Base-by-base conservation (phyloP, 106 monocot species). In the Vanilla planifolia region DNA sequence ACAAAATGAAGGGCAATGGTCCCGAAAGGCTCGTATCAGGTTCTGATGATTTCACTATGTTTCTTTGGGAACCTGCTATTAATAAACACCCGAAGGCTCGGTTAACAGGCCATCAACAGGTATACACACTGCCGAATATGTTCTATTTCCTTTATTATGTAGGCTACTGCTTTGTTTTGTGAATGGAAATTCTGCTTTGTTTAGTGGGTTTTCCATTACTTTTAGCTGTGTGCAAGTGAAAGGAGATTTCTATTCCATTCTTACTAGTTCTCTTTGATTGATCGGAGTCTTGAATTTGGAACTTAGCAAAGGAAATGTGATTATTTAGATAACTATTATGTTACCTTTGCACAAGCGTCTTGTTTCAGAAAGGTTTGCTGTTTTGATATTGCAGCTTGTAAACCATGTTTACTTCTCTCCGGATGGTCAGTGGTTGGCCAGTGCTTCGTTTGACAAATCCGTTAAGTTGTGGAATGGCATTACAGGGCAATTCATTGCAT, bases 321-420 rank as follows among this genome's bases (percentile, higher is more conserved):
- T n/a, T n/a, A n/a, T n/a, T n/a, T n/a, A n/a, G n/a, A n/a, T n/a
- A n/a, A n/a, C n/a, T n/a, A n/a, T n/a, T n/a, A n/a, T n/a, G n/a
- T n/a, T n/a, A n/a, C n/a, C n/a, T n/a, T n/a, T n/a, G n/a, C n/a
- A n/a, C n/a, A n/a, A n/a, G n/a, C n/a, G n/a, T n/a, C n/a, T n/a
- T n/a, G n/a, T 2, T 10, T 24, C 2, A 48, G 48, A 48, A 4
- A 10, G 6, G 11, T 48, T 23, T 25, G 17, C 24, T 48, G 32
- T 57, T 61, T 63, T n/a, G n/a, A n/a, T n/a, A n/a, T 73, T 88
- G 62, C 80, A 90, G 95, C 83, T 84, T 69, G 95, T 96, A 65
- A 96, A 96, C 69, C 90, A 96, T 79, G 95, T 96, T 4, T 90
- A 80, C 67, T 96, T 96, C 62, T 96, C 95, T 17, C 95, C 95